These are phyloP conservation scores for Kwoniella sp. DNA, from an alignment of 768 basidiomycete genomes.

Conservation along the genomic window DNA sequence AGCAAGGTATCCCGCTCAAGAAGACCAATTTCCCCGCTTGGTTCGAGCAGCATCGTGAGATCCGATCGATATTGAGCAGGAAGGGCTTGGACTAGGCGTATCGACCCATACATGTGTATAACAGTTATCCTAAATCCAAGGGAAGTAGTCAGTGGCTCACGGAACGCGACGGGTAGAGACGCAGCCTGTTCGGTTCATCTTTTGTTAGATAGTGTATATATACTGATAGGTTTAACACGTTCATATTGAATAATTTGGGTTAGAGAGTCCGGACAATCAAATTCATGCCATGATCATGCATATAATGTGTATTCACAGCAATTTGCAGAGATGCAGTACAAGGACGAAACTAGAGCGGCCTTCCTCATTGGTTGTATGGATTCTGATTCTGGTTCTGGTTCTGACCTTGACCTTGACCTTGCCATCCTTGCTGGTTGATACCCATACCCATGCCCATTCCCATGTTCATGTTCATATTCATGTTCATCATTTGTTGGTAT, in stretches of 20 bases:
- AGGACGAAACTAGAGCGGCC: neutral
- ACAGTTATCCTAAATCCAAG: too few species aligned
- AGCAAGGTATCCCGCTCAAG: slow-evolving; percentile 35
- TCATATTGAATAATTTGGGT: neutral
- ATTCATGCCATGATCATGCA: neutral
- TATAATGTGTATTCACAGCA: slow-evolving; percentile 1
- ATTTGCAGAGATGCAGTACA: neutral
- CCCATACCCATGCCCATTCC: neutral
- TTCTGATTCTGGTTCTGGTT: slow-evolving; percentile 1
- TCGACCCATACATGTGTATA: too few species aligned
- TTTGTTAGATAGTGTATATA: too few species aligned
- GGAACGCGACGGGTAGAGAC: too few species aligned
- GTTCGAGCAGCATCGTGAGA: slow-evolving; percentile 81
- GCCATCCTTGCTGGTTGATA: neutral
- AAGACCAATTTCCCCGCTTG: slow-evolving; percentile 71
- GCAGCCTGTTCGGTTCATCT: too few species aligned
- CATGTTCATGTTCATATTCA: neutral
- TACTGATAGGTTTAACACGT: too few species aligned
- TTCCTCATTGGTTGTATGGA: slow-evolving; percentile 9
- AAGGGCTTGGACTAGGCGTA: slow-evolving; percentile 46
- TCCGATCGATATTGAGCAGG: slow-evolving; percentile 57
- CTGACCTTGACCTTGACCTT: neutral
- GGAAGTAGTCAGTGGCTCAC: too few species aligned
- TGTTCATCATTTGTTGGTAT: slow-evolving; percentile 37
- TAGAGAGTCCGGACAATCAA: slow-evolving; percentile 3